A percentile compares a stretch with the other conserved stretches of the same genome.
phyloP scores from a whole-genome alignment of 129 eudicot species.

The Flaveria linearis region DNA sequence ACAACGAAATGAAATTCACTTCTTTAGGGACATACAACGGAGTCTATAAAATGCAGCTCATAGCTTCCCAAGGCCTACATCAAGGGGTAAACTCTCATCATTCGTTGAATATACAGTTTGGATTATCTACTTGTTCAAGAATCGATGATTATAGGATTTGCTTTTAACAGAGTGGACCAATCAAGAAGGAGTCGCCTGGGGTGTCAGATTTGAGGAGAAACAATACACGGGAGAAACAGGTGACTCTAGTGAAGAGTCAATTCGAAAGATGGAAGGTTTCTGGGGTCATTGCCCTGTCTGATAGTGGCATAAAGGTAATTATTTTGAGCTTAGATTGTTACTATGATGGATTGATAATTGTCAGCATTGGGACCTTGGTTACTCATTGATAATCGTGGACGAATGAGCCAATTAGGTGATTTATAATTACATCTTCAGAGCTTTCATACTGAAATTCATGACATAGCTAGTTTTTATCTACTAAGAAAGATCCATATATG shows the following conservation, averaged over 20 bases:
- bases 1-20: conserved; percentile 57
- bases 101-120: no score
- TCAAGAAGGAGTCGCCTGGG: conserved; percentile 59
- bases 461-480: background rate
- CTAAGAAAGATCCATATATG: no score
- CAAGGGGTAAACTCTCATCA: conserved; percentile 68
- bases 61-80: conserved; percentile 89
- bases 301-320: conserved; percentile 53
- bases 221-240: conserved; percentile 30
- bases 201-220: conserved; percentile 14
- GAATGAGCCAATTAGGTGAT: no score
- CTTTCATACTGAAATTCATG: background rate
- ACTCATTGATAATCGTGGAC: background rate
- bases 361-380: background rate
- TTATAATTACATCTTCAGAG: background rate
- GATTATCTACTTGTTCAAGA: no score
- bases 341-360: background rate
- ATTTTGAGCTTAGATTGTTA: background rate
- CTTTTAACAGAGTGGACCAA: conserved; percentile 75
- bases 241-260: conserved; percentile 47
- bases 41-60: conserved; percentile 74
- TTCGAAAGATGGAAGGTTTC: conserved; percentile 80
- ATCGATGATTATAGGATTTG: background rate
- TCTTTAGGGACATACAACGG: conserved; percentile 49
- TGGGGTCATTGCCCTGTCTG: conserved; percentile 74